A percentile compares a stretch with the other conserved stretches of the same genome.
These are phyloP conservation scores for Fusarium nisikadoi DNA, from an alignment of 2,329 filamentous ascomycete genomes.

Conservation along the genomic window DNA sequence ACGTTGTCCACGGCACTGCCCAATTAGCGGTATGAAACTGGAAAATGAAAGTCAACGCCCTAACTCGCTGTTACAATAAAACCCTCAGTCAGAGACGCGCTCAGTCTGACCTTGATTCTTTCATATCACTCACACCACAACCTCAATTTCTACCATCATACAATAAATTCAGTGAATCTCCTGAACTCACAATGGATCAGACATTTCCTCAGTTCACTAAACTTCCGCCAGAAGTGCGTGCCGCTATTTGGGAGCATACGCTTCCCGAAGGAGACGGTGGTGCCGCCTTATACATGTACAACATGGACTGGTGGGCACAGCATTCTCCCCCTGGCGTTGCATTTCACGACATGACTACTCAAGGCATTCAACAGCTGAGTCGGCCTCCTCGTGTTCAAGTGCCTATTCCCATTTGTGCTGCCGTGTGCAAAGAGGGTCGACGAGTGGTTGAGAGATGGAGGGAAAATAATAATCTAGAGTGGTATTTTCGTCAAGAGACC, in stretches of 20 bases:
- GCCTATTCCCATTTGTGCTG: conserved; percentile 15
- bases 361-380: background rate
- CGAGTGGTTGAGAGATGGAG: conserved; percentile 31
- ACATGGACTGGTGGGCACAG: conserved; percentile 24
- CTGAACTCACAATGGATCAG: background rate
- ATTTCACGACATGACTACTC: background rate
- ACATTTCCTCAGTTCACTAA: conserved; percentile 35
- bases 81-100: conserved; percentile 3
- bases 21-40: background rate
- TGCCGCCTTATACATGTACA: conserved; percentile 32
- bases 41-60: background rate
- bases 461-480: background rate
- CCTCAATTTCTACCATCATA: background rate
- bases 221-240: conserved; percentile 43
- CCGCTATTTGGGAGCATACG: conserved; percentile 36
- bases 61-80: background rate
- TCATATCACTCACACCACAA: background rate
- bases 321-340: conserved; percentile 3
- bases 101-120: conserved; percentile 8
- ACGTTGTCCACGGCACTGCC: background rate
- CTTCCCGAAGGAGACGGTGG: conserved; percentile 20
- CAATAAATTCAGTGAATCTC: background rate
- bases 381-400: conserved; percentile 25
- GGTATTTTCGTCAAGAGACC: conserved; percentile 14
- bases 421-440: conserved; percentile 41